Evolutionary conservation across 495 filamentous ascomycete species (phyloP).

Genomic region (Neurospora terricola): DNA sequence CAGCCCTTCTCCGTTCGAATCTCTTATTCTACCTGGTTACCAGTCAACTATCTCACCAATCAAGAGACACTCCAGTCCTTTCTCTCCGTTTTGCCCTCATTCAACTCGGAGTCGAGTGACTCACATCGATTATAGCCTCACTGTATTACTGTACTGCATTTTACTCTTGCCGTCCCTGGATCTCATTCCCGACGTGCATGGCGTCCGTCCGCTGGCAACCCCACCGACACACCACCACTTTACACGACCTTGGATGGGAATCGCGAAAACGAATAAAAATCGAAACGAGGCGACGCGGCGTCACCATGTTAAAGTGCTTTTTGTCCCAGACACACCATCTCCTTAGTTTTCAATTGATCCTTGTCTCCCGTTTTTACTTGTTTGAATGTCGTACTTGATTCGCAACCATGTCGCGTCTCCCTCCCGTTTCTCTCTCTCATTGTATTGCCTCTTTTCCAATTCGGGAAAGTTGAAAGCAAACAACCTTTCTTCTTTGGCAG

Average conservation of each 20-base stretch:
- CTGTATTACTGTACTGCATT: conserved; percentile 1
- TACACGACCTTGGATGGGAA: background rate
- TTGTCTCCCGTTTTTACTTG: background rate
- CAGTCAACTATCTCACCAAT: conserved; percentile 4
- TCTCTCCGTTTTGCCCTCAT: conserved; percentile 4
- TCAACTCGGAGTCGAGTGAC: conserved; percentile 14
- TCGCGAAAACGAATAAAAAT: background rate
- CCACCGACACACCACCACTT: background rate
- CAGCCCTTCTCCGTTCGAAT: background rate
- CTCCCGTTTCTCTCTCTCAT: background rate
- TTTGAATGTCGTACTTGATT: background rate
- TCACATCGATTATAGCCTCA: conserved; percentile 7
- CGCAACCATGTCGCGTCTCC: background rate
- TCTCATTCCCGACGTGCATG: conserved; percentile 1
- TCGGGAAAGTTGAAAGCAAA: conserved; percentile 1
- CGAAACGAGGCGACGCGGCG: conserved; percentile 1
- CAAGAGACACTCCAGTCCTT: background rate
- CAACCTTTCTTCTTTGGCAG: conserved; percentile 1
- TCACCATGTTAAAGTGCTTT: conserved; percentile 1
- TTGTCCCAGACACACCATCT: background rate
- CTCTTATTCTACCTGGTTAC: background rate
- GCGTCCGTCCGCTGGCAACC: background rate
- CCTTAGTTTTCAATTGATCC: background rate
- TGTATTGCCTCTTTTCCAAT: background rate
- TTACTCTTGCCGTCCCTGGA: background rate